These are phyloP conservation scores for Chrysochromulina parva DNA, from an alignment of 78 protist genomes.

Conservation along the genomic window DNA sequence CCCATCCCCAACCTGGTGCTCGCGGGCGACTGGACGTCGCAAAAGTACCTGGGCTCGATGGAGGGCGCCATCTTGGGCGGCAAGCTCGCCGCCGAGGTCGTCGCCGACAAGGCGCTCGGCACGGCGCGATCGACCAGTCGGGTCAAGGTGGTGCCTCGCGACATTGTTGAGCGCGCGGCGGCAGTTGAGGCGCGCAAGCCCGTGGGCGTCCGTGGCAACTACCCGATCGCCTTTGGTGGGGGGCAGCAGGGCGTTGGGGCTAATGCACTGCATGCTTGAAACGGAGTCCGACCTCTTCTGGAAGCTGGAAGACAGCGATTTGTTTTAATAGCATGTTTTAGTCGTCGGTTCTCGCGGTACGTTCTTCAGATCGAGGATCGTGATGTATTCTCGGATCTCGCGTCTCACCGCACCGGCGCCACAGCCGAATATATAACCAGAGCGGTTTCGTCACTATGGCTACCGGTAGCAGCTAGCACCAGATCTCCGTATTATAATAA, in stretches of 20 bases:
- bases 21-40: slow-evolving; percentile 52
- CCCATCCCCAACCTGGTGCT: slow-evolving; percentile 45
- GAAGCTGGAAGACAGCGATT: no score
- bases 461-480: no score
- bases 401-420: no score
- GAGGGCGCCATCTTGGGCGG: slow-evolving; percentile 58
- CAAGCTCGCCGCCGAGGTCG: slow-evolving; percentile 36
- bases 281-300: no score
- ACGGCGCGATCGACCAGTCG: background rate
- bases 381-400: no score
- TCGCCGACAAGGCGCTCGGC: background rate
- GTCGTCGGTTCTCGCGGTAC: no score
- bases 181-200: background rate
- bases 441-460: no score
- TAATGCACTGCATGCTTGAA: no score
- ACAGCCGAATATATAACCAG: no score
- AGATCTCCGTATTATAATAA: no score
- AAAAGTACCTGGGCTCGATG: slow-evolving; percentile 56
- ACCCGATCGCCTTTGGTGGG: background rate
- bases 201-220: background rate
- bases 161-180: background rate
- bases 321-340: no score
- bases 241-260: background rate
- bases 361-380: no score
- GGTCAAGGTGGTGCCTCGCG: background rate